Evolutionary conservation across 495 filamentous ascomycete genomes (phyloP).

Genomic region (Aspergillus cavernicola): DNA sequence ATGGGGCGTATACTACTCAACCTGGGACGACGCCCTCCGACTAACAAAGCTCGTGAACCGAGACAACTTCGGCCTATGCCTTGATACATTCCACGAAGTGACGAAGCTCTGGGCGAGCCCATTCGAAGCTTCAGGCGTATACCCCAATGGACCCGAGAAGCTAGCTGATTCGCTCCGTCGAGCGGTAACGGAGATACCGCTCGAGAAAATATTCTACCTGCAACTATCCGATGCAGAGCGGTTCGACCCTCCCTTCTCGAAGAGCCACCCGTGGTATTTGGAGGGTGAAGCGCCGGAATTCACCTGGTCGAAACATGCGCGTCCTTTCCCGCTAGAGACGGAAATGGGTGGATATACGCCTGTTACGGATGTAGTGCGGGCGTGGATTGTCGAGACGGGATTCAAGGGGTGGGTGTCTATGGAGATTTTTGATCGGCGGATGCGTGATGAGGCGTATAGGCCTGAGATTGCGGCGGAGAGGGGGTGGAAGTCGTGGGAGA

Average conservation of each 20-base stretch:
- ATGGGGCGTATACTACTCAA: slow-evolving; percentile 63
- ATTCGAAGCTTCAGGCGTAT: slow-evolving; percentile 45
- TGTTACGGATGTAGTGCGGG: slow-evolving; percentile 29
- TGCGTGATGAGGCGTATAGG: slow-evolving; percentile 45
- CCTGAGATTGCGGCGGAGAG: slow-evolving; percentile 20
- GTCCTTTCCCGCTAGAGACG: slow-evolving; percentile 65
- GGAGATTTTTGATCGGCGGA: slow-evolving; percentile 66
- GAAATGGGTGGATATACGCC: slow-evolving; percentile 65
- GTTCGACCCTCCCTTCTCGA: slow-evolving; percentile 54
- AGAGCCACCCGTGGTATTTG: slow-evolving; percentile 59
- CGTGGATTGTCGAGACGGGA: slow-evolving; percentile 57
- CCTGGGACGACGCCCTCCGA: slow-evolving; percentile 62
- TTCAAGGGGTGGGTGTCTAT: slow-evolving; percentile 70
- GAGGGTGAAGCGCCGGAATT: slow-evolving; percentile 61
- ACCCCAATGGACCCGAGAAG: slow-evolving; percentile 48
- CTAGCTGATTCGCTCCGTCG: slow-evolving; percentile 52
- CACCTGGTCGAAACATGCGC: slow-evolving; percentile 72
- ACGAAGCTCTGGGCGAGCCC: slow-evolving; percentile 65
- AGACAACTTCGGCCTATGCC: slow-evolving; percentile 66
- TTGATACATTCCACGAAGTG: slow-evolving; percentile 71
- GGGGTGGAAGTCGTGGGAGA: slow-evolving; percentile 27
- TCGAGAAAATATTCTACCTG: slow-evolving; percentile 67
- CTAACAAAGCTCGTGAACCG: slow-evolving; percentile 56
- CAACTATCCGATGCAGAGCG: slow-evolving; percentile 71
- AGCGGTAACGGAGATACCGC: slow-evolving; percentile 50